These are phyloP conservation scores for Pythium rhizo-oryzae DNA, from an alignment of 352 stramenopile species.

Conservation along the genomic window DNA sequence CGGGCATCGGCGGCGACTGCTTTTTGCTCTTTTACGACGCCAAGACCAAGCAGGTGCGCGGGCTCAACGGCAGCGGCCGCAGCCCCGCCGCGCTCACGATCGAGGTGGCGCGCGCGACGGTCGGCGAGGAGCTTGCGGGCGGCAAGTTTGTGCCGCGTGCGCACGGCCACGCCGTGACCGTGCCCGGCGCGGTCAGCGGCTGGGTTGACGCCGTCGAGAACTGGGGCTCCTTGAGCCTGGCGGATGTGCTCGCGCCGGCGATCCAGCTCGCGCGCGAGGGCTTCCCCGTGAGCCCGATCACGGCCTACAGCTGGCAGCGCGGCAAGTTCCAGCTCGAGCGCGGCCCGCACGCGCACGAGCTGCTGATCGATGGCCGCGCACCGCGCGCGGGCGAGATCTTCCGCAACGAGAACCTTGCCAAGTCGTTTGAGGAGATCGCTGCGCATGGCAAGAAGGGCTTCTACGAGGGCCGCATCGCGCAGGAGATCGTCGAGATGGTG, in stretches of 20 bases:
- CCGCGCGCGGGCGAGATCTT: slow-evolving; percentile 82
- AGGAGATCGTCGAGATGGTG: slow-evolving; percentile 88
- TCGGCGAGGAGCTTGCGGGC: slow-evolving; percentile 27
- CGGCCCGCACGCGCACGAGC: slow-evolving; percentile 49
- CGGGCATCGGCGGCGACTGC: slow-evolving; percentile 91
- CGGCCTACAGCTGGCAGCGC: slow-evolving; percentile 81
- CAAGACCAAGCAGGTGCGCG: slow-evolving; percentile 75
- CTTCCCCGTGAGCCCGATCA: slow-evolving; percentile 92
- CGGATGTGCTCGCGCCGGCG: slow-evolving; percentile 88
- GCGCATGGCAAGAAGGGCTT: slow-evolving; percentile 86
- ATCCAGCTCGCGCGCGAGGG: slow-evolving; percentile 92
- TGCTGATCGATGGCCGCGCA: slow-evolving; percentile 54
- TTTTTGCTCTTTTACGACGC: slow-evolving; percentile 97
- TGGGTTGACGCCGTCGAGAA: slow-evolving; percentile 91
- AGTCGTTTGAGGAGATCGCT: slow-evolving; percentile 86
- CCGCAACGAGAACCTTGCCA: slow-evolving; percentile 84
- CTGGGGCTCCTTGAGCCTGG: slow-evolving; percentile 86
- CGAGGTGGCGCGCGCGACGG: slow-evolving; percentile 59
- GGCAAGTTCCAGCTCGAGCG: slow-evolving; percentile 71
- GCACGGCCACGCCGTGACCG: slow-evolving; percentile 73
- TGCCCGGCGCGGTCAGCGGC: slow-evolving; percentile 92
- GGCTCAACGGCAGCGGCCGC: slow-evolving; percentile 93
- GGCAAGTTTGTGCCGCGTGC: slow-evolving; percentile 46
- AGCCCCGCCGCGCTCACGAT: slow-evolving; percentile 83
- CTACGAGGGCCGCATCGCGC: slow-evolving; percentile 83